Conservation (phyloP, 1,139 yeast species). For the Pichiaceae sp. region DNA sequence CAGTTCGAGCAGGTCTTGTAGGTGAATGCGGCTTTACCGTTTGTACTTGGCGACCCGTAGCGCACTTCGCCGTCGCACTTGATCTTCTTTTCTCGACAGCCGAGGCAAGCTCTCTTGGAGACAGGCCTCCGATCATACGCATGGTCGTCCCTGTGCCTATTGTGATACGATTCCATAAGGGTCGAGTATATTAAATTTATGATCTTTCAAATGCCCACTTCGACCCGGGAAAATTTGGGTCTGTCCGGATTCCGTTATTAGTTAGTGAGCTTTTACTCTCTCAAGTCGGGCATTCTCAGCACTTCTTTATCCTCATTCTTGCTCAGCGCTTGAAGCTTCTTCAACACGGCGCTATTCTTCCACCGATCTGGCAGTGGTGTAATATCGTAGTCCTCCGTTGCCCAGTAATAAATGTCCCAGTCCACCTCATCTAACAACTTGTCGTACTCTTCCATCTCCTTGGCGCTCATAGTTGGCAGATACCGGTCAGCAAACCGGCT, state of each 20-base stretch:
- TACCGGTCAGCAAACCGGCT: slow-evolving; percentile 79
- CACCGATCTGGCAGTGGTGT: slow-evolving; percentile 85
- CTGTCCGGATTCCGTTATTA: no score
- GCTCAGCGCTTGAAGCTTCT: slow-evolving; percentile 62
- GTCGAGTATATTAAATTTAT: no score
- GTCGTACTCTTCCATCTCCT: slow-evolving; percentile 81
- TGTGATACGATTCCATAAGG: no score
- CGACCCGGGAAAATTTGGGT: no score
- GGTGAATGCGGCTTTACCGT: not conserved
- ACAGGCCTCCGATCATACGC: slow-evolving; percentile 40
- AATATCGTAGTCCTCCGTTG: slow-evolving; percentile 69
- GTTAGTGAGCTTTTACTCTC: no score
- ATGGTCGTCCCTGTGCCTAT: not conserved
- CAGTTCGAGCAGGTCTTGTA: slow-evolving; percentile 41
- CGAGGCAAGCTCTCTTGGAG: slow-evolving; percentile 52
- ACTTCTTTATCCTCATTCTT: slow-evolving; percentile 65
- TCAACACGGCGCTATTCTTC: slow-evolving; percentile 60
- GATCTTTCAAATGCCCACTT: no score
- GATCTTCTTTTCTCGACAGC: slow-evolving; percentile 55
- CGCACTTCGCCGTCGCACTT: slow-evolving; percentile 54
- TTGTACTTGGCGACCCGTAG: slow-evolving; percentile 8
- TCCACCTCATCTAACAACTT: slow-evolving; percentile 81
- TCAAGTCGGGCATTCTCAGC: slow-evolving; percentile 75
- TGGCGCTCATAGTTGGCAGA: slow-evolving; percentile 48
- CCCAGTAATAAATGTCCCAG: slow-evolving; percentile 99